phyloP scores from a whole-genome alignment of 352 stramenopile species.

The Labyrinthula sp. region DNA sequence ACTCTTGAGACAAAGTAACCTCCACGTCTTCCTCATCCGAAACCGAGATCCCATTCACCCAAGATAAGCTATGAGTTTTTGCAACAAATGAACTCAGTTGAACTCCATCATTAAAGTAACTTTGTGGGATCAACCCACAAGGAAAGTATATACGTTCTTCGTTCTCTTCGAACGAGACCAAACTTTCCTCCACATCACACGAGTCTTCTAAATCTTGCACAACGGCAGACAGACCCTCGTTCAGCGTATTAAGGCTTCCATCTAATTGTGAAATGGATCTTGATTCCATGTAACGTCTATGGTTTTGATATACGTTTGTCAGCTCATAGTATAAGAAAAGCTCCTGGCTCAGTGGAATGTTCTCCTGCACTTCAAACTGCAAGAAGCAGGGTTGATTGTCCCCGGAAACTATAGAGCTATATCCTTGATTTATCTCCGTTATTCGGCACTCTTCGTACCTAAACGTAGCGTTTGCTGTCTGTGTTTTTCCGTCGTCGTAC shows the following conservation, averaged over 20 bases:
- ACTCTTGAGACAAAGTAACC: slow-evolving; percentile 7
- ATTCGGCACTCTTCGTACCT: slow-evolving; percentile 5
- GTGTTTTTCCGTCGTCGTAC: too few species aligned
- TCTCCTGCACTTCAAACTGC: slow-evolving; percentile 11
- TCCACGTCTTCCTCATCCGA: not conserved
- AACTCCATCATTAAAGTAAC: slow-evolving; percentile 84
- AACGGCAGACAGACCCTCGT: too few species aligned
- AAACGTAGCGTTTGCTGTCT: not conserved
- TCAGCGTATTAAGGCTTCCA: too few species aligned
- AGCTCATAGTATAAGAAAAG: slow-evolving; percentile 96
- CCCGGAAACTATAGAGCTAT: not conserved
- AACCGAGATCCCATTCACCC: too few species aligned
- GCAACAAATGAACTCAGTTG: slow-evolving; percentile 20
- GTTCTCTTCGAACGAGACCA: slow-evolving; percentile 32
- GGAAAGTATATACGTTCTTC: slow-evolving; percentile 70
- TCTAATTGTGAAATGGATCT: slow-evolving; percentile 66
- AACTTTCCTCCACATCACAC: slow-evolving; percentile 53
- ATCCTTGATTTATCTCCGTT: slow-evolving; percentile 9
- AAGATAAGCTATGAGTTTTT: too few species aligned
- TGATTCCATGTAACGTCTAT: slow-evolving; percentile 71
- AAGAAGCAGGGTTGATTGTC: not conserved
- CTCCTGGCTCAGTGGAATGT: slow-evolving; percentile 30
- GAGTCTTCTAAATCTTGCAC: not conserved
- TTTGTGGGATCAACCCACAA: slow-evolving; percentile 94
- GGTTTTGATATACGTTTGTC: slow-evolving; percentile 98